phyloP scores from a whole-genome alignment of 495 filamentous ascomycete species.

The Oidiodendron maius region DNA sequence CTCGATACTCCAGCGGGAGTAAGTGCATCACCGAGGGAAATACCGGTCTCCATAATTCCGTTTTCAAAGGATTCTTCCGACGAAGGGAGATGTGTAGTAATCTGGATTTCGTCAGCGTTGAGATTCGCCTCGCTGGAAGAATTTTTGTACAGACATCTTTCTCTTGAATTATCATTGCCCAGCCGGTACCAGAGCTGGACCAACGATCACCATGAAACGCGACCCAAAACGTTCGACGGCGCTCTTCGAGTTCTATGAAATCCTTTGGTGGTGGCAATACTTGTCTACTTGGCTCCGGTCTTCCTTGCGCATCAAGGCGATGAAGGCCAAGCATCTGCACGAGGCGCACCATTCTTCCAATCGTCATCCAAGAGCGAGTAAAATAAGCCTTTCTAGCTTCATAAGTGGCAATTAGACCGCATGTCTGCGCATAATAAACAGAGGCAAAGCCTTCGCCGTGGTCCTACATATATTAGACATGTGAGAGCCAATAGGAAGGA shows the following conservation, averaged over 20 bases:
- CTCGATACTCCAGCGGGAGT: conserved; percentile 58
- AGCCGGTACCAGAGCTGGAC: conserved; percentile 92
- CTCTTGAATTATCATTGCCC: conserved; percentile 91
- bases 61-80: conserved; percentile 79
- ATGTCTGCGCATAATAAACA: conserved; percentile 73
- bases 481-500: neutral
- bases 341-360: conserved; percentile 68
- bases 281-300: conserved; percentile 79
- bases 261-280: conserved; percentile 77
- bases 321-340: conserved; percentile 90
- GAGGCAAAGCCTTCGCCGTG: conserved; percentile 81
- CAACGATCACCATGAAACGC: conserved; percentile 84
- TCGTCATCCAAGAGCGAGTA: conserved; percentile 88
- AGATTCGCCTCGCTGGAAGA: neutral
- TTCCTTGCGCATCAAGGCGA: conserved; percentile 76
- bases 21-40: conserved; percentile 64
- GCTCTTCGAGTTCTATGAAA: conserved; percentile 89
- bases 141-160: conserved; percentile 44
- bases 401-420: conserved; percentile 71
- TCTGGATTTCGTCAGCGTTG: neutral
- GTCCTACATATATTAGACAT: conserved; percentile 27
- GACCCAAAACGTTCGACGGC: conserved; percentile 90
- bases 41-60: conserved; percentile 61
- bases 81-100: conserved; percentile 37
- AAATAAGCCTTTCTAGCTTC: conserved; percentile 98